Conservation (phyloP, 805 yeast genomes). For the Priceomyces fermenticarens region DNA sequence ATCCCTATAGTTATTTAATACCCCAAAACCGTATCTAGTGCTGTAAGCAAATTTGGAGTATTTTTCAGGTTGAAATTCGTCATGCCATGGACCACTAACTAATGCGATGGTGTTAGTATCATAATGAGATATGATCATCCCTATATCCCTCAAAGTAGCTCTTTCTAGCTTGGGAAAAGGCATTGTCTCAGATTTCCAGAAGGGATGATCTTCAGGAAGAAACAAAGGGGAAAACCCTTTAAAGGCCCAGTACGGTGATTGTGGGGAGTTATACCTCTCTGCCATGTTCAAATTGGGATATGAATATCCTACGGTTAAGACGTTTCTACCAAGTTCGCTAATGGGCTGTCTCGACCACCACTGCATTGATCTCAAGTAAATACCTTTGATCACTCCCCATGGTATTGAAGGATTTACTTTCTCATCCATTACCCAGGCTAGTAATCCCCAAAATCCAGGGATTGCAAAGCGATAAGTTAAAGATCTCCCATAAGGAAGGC, state of each 20-base stretch:
- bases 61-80: slow-evolving; percentile 8
- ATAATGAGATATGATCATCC: slow-evolving; percentile 9
- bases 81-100: slow-evolving; percentile 10
- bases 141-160: slow-evolving; percentile 4
- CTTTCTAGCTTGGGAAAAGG: slow-evolving; percentile 5
- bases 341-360: slow-evolving; percentile 12
- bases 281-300: slow-evolving; percentile 11
- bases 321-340: slow-evolving; percentile 6
- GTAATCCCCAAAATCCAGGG: slow-evolving; percentile 11
- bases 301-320: slow-evolving; percentile 10
- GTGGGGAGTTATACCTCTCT: slow-evolving; percentile 11
- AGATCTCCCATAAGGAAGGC: slow-evolving; percentile 11
- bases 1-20: slow-evolving; percentile 1
- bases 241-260: slow-evolving; percentile 13
- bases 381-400: slow-evolving; percentile 10
- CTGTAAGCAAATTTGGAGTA: slow-evolving; percentile 11
- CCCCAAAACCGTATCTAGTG: slow-evolving; percentile 10
- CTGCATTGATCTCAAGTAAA: slow-evolving; percentile 7
- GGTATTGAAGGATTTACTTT: slow-evolving; percentile 5
- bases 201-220: slow-evolving; percentile 9
- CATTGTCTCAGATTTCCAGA: slow-evolving; percentile 8
- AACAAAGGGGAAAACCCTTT: slow-evolving; percentile 10
- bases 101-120: slow-evolving; percentile 8
- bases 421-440: slow-evolving; percentile 5
- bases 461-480: slow-evolving; percentile 11